Evolutionary conservation across 148 eudicot species (phyloP), one percentile per base, ranked within the genome.

Genomic region (Hydrangea macrophylla): DNA sequence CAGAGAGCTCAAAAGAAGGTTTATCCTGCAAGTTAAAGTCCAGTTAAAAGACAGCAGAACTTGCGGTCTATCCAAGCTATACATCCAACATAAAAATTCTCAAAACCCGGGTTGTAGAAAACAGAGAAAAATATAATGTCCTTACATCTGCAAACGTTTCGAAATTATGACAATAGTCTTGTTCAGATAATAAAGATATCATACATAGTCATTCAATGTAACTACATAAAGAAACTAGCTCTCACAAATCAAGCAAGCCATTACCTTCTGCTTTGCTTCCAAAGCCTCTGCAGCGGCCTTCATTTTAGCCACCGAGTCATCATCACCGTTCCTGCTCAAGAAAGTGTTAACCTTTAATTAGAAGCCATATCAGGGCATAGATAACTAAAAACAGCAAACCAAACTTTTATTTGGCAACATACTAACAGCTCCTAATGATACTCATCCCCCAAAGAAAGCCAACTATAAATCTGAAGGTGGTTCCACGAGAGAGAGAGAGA

Each of bases 1-100:
- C 97, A 54, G 97, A 95, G 58, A 90, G 84, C 79, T 88, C 99
- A 76, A 91, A 95, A 55, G 99, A 95, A 61, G 96, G 99, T 60
- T 95, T 86, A 77, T 84, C 81, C 97, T 95, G 91, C 78, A 76
- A 57, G 54, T 37, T 12, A 68, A 4, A 42, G 18, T 23, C 13
- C 58, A 50, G 7, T 36, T 1, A 7, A 58, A 63, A 69, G 62
- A 36, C 42, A 68, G 33, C 23, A 66, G 48, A 35, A 23, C 10
- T 25, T 31, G 44, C 7, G 30, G 50, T 22, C 32, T 12, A 22
- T 17, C n/a, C 2, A 37, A 31, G 37, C 20, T 18, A 48, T 13
- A 51, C 13, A 23, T 60, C 25, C 68, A 24, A 6, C 56, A 58
- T 30, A 54, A 56, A 53, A 37, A 60, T 67, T 33, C 27, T 74